Conservation (phyloP, 129 eudicot species). For the Solidago caesia region DNA sequence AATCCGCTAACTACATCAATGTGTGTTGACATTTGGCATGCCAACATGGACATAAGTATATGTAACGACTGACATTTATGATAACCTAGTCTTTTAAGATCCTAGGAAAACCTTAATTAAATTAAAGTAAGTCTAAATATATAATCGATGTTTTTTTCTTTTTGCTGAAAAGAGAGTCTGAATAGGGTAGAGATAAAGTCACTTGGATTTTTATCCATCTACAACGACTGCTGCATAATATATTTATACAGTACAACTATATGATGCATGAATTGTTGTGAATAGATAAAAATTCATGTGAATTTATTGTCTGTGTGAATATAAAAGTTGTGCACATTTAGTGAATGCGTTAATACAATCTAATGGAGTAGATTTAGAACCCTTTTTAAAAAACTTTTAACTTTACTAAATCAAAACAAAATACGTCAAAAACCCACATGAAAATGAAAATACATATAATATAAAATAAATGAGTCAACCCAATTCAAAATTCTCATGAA, state of each 20-base stretch:
- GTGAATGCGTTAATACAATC: too few relatives aligned
- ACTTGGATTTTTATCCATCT: too few relatives aligned
- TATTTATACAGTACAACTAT: too few relatives aligned
- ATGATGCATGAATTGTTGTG: too few relatives aligned
- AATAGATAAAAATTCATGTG: too few relatives aligned
- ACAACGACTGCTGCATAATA: too few relatives aligned
- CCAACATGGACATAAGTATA: not conserved
- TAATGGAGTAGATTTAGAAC: not conserved
- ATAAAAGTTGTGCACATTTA: too few relatives aligned
- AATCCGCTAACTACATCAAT: too few relatives aligned
- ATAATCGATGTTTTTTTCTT: not conserved
- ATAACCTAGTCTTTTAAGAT: too few relatives aligned
- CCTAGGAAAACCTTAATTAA: too few relatives aligned
- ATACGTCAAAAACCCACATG: not conserved
- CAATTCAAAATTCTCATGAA: not conserved
- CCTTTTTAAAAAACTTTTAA: not conserved
- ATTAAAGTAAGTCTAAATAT: not conserved
- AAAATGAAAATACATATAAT: not conserved
- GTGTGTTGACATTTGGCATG: conserved; percentile 11
- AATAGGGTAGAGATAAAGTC: too few relatives aligned
- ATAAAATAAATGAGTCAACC: conserved; percentile 1
- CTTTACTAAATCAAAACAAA: not conserved
- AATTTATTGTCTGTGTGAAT: too few relatives aligned
- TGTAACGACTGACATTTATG: not conserved
- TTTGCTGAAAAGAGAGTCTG: not conserved